Conservation (phyloP, 73 alveolate species). For the Symbiodinium pilosum region DNA sequence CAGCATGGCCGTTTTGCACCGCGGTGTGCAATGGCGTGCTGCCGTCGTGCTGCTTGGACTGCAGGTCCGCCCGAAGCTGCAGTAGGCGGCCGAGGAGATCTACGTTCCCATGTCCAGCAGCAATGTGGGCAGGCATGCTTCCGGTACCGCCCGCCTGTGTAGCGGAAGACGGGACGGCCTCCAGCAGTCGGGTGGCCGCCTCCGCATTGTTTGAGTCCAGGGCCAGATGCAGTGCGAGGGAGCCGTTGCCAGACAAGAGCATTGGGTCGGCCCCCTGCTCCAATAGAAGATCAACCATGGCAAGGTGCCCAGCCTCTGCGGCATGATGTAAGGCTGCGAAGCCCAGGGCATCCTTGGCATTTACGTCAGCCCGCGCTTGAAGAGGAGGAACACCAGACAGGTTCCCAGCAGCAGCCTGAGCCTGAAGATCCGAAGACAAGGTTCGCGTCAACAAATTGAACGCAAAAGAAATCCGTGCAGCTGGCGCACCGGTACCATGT, state of each 20-base stretch:
- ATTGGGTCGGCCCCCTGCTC: neutral
- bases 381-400: neutral
- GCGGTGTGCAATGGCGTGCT: neutral
- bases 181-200: neutral
- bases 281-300: neutral
- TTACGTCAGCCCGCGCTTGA: neutral
- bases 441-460: neutral
- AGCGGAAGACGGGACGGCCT: neutral
- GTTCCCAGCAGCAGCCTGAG: neutral
- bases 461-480: neutral
- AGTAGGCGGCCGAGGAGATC: neutral
- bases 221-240: neutral
- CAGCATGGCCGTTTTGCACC: neutral
- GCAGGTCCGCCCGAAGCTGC: neutral
- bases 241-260: neutral
- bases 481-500: neutral
- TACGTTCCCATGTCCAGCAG: neutral
- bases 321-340: neutral
- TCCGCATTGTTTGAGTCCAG: neutral
- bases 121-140: neutral
- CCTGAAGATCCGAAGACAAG: neutral
- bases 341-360: neutral
- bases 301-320: neutral
- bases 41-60: neutral
- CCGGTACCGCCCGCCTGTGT: neutral